Conservation (phyloP, 176 grass and related monocot species). For the sorghum (Sorghum bicolor) region DNA sequence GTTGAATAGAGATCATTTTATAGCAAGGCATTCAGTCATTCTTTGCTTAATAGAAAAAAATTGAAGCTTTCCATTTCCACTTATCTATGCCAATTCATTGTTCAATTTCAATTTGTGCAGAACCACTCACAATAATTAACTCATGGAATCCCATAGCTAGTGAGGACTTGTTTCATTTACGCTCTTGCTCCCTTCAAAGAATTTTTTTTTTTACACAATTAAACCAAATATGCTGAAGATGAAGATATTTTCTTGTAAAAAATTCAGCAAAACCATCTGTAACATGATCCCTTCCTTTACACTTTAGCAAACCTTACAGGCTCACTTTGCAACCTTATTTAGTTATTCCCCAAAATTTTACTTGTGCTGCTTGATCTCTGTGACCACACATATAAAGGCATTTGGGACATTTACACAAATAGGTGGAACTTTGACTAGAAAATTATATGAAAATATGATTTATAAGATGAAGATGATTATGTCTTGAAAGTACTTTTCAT, state of each 20-base stretch:
- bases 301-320: slow-evolving; percentile 2
- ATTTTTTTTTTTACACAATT: not conserved
- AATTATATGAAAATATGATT: not conserved
- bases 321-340: not conserved
- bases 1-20: not conserved
- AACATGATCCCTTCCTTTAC: not conserved
- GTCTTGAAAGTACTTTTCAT: not conserved
- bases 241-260: not conserved
- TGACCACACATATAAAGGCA: not conserved
- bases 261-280: not conserved
- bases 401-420: not conserved
- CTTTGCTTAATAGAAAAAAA: not conserved
- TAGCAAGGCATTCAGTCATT: not conserved
- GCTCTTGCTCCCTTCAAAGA: not conserved
- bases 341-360: not conserved
- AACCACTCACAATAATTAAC: not conserved
- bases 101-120: not conserved
- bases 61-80: not conserved
- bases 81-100: not conserved
- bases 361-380: not conserved
- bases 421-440: not conserved
- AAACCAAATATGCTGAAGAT: slow-evolving; percentile 16
- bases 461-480: not conserved
- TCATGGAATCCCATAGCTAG: not conserved
- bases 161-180: not conserved